Base-by-base conservation (phyloP, 768 basidiomycete genomes). In the Agrocybe chaxingu region DNA sequence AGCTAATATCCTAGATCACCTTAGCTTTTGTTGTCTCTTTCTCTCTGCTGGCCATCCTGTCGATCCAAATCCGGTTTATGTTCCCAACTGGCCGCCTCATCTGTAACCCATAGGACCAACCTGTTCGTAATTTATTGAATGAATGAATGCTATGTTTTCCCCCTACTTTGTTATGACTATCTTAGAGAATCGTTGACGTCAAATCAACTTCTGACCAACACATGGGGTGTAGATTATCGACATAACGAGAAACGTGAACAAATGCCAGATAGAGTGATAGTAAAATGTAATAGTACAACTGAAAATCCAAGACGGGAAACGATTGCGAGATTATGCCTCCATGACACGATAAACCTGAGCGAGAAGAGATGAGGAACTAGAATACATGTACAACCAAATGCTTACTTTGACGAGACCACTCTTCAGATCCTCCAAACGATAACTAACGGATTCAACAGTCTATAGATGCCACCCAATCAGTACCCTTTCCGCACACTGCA, bases 391-490 rank as follows among this genome's bases (percentile, higher is more conserved):
- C 24, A 24, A 24, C 24, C 24, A 24, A 18, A 13, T 32, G 50
- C 64, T 51, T 52, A 92, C 91, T 80, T 90, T 87, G 38, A 92
- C 79, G 19, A 73, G 69, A 8, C 93, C 93, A 60, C 83, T 89
- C 72, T 94, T 94, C 59, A 95, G 63, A 72, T 95, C 93, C 37
- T 95, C 92, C 65, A 93, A 69, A 48, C 89, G 79, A 71, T 94
- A 96, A 60, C 87, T 93, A n/a, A 81, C 85, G 44, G 74, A 76
- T 61, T 92, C 91, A 30, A 92, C 85, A 55, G 73, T 75, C 71
- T 75, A 54, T 2, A 55, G 39, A 52, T 32, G 51, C 30, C 24
- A 33, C 38, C 5, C 49, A 41, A 24, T 24, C 5, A 24, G 24
- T 24, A 24, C 24, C 24, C 24, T 24, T 24, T 24, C 24, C 5